These are phyloP conservation scores for Orbilia javanica DNA, from an alignment of 2,329 filamentous ascomycete species.

Conservation along the genomic window DNA sequence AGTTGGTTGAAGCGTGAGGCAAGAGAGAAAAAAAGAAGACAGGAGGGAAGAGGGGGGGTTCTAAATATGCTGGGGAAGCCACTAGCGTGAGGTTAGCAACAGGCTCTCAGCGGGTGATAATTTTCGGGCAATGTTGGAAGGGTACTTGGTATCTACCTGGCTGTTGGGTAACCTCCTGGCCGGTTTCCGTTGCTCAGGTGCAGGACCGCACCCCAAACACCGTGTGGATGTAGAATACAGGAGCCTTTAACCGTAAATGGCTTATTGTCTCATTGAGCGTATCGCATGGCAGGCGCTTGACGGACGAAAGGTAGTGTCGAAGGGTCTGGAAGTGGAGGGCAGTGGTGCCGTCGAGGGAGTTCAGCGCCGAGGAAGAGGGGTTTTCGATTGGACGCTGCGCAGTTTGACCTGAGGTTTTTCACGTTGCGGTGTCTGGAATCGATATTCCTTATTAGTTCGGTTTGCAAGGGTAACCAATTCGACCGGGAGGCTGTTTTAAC, in stretches of 20 bases:
- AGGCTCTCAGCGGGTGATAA: neutral
- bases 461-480: neutral
- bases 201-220: neutral
- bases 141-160: neutral
- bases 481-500: neutral
- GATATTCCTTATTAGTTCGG: neutral
- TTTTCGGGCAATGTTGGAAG: neutral
- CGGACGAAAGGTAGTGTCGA: slow-evolving; percentile 3
- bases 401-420: slow-evolving; percentile 22
- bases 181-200: slow-evolving; percentile 12
- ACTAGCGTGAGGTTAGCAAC: slow-evolving; percentile 3
- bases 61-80: slow-evolving; percentile 11
- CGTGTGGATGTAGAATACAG: neutral
- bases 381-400: slow-evolving; percentile 20
- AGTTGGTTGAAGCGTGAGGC: neutral
- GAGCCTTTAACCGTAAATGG: neutral
- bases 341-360: slow-evolving; percentile 4
- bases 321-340: slow-evolving; percentile 23
- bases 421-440: slow-evolving; percentile 4
- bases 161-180: slow-evolving; percentile 20
- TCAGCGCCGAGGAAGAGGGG: neutral
- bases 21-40: neutral
- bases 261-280: slow-evolving; percentile 9
- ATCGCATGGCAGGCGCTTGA: slow-evolving; percentile 5
- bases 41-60: neutral